Evolutionary conservation across 2,329 filamentous ascomycete genomes (phyloP).

Genomic region (Dichotomopilus funicola): DNA sequence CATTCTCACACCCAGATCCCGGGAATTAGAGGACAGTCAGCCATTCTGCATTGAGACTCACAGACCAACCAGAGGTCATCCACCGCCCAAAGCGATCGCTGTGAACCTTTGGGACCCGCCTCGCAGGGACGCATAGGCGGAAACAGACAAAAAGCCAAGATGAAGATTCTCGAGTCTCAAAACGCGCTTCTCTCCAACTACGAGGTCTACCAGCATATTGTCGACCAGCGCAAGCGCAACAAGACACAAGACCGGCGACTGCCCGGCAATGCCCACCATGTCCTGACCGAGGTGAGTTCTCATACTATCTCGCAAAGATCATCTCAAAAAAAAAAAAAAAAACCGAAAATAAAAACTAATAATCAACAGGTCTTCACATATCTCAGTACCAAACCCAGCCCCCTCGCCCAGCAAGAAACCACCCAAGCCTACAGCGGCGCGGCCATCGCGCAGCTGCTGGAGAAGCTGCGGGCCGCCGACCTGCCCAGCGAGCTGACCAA

Average conservation of each 20-base stretch:
- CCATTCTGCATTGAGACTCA: too few relatives aligned
- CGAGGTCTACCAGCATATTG: slow-evolving; percentile 63
- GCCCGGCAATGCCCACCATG: slow-evolving; percentile 52
- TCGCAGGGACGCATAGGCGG: background rate
- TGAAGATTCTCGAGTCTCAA: slow-evolving; percentile 68
- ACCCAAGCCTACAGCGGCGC: slow-evolving; percentile 42
- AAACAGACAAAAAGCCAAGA: slow-evolving; percentile 24
- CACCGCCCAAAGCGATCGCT: background rate
- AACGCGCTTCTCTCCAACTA: slow-evolving; percentile 65
- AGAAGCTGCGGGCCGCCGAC: slow-evolving; percentile 35
- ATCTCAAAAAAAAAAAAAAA: too few relatives aligned
- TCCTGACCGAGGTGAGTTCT: slow-evolving; percentile 55
- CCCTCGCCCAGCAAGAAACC: slow-evolving; percentile 48
- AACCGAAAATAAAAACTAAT: background rate
- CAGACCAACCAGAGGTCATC: too few relatives aligned
- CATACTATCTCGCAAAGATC: too few relatives aligned
- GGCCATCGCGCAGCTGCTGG: slow-evolving; percentile 48
- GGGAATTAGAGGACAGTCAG: too few relatives aligned
- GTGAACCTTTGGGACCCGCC: background rate
- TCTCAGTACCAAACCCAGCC: slow-evolving; percentile 48
- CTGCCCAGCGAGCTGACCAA: slow-evolving; percentile 56
- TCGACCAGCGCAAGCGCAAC: slow-evolving; percentile 47
- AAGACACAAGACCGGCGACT: slow-evolving; percentile 45
- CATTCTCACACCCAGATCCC: too few relatives aligned
- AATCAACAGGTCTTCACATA: slow-evolving; percentile 52